Conservation (phyloP, 2,329 filamentous ascomycete species). For the Xylariales sp. region DNA sequence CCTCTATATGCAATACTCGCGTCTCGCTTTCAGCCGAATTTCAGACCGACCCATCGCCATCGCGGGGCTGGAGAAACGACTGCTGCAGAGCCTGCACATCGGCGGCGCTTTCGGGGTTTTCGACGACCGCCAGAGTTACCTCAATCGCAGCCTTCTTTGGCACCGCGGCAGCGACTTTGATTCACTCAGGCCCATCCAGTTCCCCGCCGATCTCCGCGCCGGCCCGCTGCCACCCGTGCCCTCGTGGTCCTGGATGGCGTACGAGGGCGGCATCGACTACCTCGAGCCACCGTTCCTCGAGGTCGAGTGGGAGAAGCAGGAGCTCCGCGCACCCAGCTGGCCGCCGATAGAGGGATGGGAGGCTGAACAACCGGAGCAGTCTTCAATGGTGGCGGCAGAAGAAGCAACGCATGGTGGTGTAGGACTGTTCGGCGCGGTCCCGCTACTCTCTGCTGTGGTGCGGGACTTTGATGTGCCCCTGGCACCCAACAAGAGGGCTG, state of each 20-base stretch:
- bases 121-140: background rate
- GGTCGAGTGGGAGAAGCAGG: background rate
- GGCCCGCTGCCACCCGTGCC: background rate
- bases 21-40: background rate
- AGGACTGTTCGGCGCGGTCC: too few species aligned
- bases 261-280: background rate
- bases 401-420: too few species aligned
- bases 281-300: background rate
- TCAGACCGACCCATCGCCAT: background rate
- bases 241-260: background rate
- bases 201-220: too few species aligned
- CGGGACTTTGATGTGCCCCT: too few species aligned
- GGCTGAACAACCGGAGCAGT: too few species aligned
- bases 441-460: too few species aligned
- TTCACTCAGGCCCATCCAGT: background rate
- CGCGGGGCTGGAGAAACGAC: background rate
- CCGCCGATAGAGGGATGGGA: too few species aligned
- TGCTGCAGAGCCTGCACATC: background rate
- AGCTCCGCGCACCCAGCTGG: too few species aligned
- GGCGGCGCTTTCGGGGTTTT: background rate
- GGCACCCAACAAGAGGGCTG: too few species aligned
- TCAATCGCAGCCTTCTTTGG: background rate
- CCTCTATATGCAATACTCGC: background rate
- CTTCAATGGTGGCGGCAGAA: too few species aligned
- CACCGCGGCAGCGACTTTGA: background rate